Conservation (phyloP, 1,284 basidiomycete genomes). For the Salmacisia buchloeana region DNA sequence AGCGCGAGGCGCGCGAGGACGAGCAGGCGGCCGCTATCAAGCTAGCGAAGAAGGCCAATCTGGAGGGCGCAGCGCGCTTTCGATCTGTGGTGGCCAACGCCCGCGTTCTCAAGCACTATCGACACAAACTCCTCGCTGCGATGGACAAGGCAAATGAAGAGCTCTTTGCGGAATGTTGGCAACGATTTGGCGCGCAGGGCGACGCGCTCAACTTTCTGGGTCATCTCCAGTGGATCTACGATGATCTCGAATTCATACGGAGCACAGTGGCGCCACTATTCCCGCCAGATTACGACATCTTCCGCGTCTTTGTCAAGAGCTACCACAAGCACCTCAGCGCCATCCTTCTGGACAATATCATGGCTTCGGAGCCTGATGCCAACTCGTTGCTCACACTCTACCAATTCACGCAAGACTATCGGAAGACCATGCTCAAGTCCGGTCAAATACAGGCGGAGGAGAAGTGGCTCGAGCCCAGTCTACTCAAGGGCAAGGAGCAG, state of each 20-base stretch:
- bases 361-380: constrained; percentile 71
- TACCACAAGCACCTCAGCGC: constrained; percentile 86
- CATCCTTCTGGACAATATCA: constrained; percentile 67
- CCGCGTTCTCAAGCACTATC: constrained; percentile 90
- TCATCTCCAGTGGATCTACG: constrained; percentile 81
- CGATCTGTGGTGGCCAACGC: constrained; percentile 54
- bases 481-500: constrained; percentile 90
- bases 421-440: constrained; percentile 73
- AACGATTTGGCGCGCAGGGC: constrained; percentile 57
- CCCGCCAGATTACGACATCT: constrained; percentile 84
- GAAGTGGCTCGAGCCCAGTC: constrained; percentile 54
- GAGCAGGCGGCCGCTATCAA: constrained; percentile 94
- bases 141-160: constrained; percentile 72
- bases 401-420: constrained; percentile 92
- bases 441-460: constrained; percentile 53
- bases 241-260: constrained; percentile 86
- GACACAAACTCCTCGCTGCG: constrained; percentile 77
- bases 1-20: constrained; percentile 86
- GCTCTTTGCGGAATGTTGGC: constrained; percentile 68
- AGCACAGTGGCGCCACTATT: constrained; percentile 82
- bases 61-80: constrained; percentile 45
- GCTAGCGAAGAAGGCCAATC: constrained; percentile 85
- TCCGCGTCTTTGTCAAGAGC: constrained; percentile 74
- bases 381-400: constrained; percentile 77
- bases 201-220: constrained; percentile 72